Base-by-base conservation (phyloP, 768 basidiomycete species). In the Pisolithus orientalis region DNA sequence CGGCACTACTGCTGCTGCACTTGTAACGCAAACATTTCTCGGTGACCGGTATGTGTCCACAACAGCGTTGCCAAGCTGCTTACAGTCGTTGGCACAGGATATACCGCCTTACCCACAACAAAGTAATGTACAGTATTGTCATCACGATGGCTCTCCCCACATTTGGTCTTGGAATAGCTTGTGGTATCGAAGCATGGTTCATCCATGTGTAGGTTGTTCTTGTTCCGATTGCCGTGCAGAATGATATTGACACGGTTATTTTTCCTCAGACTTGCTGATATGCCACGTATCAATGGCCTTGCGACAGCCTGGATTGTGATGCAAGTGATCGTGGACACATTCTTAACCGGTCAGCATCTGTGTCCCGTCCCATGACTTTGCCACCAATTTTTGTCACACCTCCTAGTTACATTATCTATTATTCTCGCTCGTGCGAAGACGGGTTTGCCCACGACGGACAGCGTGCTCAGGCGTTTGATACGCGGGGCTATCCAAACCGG, bases 401-500 rank as follows among this genome's bases (percentile, higher is more conserved):
- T 29, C n/a, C n/a, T 6, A 45, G 44, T 17, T 9, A 27, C 29
- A 6, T 59, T 75, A 42, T 61, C 68, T 9, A 55, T 58, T 46
- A 64, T 73, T 17, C 66, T 77, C 46, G 55, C 58, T 54, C 72
- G 71, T 25, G 70, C 72, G 6, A 67, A 72, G 39, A 79, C 77
- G 16, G 79, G 79, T 16, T 76, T 78, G 62, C 66, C 65, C 16
- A 70, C 68, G 53, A 79, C 77, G 5, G 76, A 80, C 55, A 76
- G 67, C 0, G 72, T 79, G 48, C 74, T 79, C 57, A 76, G 76
- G 53, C 74, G 75, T 24, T 67, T 80, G 11, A 79, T 80, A 51
- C 75, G 76, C 44, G 77, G 79, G 25, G 77, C 78, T 9, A 61
- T 80, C 37, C 77, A 80, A 55, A 80, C 79, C 6, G 79, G 79